Evolutionary conservation across 495 filamentous ascomycete species (phyloP).

Genomic region (Lepidopterella palustris): DNA sequence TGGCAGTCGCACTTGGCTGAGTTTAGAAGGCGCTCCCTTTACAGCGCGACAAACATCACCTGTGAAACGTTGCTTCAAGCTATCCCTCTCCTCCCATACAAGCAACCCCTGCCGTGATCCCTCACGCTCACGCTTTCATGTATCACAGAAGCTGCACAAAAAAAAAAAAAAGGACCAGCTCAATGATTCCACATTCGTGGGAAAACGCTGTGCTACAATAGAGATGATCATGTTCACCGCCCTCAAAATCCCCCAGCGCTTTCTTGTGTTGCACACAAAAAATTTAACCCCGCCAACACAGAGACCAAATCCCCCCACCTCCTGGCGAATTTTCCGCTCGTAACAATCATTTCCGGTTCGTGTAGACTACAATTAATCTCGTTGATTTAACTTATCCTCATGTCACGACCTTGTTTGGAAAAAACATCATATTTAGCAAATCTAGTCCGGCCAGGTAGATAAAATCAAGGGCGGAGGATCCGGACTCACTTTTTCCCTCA

Average conservation of each 20-base stretch:
- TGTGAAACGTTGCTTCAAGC: not conserved
- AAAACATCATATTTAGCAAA: not conserved
- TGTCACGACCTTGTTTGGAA: constrained; percentile 29
- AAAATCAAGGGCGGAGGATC: constrained; percentile 18
- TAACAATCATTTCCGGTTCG: no score
- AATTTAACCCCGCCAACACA: not conserved
- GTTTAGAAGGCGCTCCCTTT: no score
- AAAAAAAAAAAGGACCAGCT: not conserved
- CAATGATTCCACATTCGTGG: not conserved
- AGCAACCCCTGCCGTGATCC: no score
- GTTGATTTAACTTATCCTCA: no score
- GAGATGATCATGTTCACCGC: not conserved
- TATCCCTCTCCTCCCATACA: no score
- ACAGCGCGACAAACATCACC: not conserved
- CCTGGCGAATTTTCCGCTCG: no score
- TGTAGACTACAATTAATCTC: not conserved
- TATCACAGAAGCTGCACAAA: not conserved
- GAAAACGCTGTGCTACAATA: not conserved
- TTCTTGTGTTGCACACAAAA: not conserved
- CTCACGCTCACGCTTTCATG: no score
- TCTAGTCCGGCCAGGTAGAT: constrained; percentile 18
- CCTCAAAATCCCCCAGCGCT: no score
- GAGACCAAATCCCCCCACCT: not conserved
- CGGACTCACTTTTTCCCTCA: constrained; percentile 88
- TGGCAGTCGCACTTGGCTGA: no score